phyloP scores from a whole-genome alignment of 2,329 filamentous ascomycete species.

The Pseudocercospora vitis region DNA sequence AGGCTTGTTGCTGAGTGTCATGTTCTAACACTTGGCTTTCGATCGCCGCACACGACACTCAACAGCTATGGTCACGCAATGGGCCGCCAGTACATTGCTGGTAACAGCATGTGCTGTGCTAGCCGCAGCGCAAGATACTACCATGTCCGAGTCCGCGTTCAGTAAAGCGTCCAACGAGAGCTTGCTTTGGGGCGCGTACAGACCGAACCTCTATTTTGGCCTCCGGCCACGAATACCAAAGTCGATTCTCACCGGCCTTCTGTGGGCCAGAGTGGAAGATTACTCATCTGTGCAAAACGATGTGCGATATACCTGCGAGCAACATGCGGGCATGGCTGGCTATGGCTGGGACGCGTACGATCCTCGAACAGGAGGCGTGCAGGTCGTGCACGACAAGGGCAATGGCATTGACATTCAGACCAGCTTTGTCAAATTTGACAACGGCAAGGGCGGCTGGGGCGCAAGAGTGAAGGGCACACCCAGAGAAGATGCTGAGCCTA shows the following conservation, averaged over 20 bases:
- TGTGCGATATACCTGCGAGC: conserved; percentile 92
- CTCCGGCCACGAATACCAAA: conserved; percentile 78
- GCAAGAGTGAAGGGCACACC: conserved; percentile 81
- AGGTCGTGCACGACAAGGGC: conserved; percentile 85
- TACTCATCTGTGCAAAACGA: conserved; percentile 73
- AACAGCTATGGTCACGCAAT: conserved; percentile 28
- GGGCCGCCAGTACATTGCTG: conserved; percentile 27
- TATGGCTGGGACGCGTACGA: conserved; percentile 99
- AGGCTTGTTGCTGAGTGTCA: too few relatives aligned
- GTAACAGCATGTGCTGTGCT: conserved; percentile 25
- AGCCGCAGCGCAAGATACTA: conserved; percentile 22
- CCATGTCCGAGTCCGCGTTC: conserved; percentile 35
- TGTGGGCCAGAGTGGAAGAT: conserved; percentile 85
- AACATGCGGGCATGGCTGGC: conserved; percentile 87
- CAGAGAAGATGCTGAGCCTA: conserved; percentile 62
- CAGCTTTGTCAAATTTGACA: conserved; percentile 88
- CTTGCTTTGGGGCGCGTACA: conserved; percentile 93
- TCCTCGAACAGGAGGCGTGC: conserved; percentile 77
- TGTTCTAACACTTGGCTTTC: too few relatives aligned
- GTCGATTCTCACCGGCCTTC: conserved; percentile 75
- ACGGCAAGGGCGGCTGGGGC: conserved; percentile 76
- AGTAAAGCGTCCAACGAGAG: conserved; percentile 68
- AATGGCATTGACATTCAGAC: conserved; percentile 91
- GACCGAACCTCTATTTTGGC: conserved; percentile 92
- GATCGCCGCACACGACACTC: neutral